Base-by-base conservation (phyloP, 2,329 filamentous ascomycete species). In the Exserohilum rostratum region DNA sequence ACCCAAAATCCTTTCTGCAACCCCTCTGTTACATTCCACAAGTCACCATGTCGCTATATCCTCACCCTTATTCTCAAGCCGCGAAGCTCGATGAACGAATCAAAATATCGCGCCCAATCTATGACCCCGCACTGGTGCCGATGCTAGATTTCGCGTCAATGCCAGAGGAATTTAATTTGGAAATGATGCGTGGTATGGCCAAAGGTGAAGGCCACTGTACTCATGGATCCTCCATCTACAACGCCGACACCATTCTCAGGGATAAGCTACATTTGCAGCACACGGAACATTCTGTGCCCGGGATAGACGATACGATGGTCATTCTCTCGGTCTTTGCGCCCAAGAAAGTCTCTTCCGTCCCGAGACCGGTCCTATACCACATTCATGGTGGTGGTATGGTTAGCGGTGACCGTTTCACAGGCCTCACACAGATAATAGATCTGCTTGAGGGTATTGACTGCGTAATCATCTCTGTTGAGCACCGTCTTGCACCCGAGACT, bases 351-450 rank as follows among this genome's bases (percentile, higher is more conserved):
- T 4, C 22, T 4, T 5, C 12, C 13, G 11, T 18, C 9, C 17
- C 12, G 25, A 25, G 39, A 15, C 27, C 39, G 13, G 39, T 31
- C 3, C 12, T 49, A 17, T 49, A 42, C 18, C 73, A 77, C 50
- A 57, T 72, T 17, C 79, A 81, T 51, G 78, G 77, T 29, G 79
- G 79, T 13, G 78, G 78, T 12, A 73, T 75, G 43, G 66, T 80
- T 25, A 50, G 62, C 1, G 65, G 74, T 5, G 64, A 50, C 25
- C 46, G 58, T 3, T 64, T 57, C 29, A 65, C 74, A 17, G 63
- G 69, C 0, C 42, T 71, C 11, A 67, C 61, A 20, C 60, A 62
- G 1, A 58, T 77, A 18, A 58, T 71, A 2, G 40, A 17, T 40
- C 9, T 62, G 68, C 12, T 72, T 25, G 15, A 11, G 71, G 2